Evolutionary conservation across 306 rosid genomes (phyloP).

Genomic region (Inga oerstediana): DNA sequence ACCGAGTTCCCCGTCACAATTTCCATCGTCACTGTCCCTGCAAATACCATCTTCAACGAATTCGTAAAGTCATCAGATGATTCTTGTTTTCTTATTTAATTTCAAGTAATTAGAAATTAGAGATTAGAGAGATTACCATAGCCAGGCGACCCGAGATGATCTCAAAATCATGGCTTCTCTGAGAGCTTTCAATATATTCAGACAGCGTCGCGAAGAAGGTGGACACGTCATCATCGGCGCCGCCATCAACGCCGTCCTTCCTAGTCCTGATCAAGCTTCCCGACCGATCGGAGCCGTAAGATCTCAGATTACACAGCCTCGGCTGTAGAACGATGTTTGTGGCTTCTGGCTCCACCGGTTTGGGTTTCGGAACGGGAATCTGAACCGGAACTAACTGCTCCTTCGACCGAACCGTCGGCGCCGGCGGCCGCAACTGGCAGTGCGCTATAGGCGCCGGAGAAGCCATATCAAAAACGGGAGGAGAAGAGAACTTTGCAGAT

Average conservation of each 20-base stretch:
- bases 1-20: constrained; percentile 76
- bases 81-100: neutral
- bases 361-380: constrained; percentile 43
- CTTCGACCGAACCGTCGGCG: constrained; percentile 15
- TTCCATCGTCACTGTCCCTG: constrained; percentile 70
- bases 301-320: constrained; percentile 77
- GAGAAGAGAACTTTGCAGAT: neutral
- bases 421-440: constrained; percentile 41
- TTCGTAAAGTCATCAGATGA: neutral
- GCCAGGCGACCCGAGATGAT: constrained; percentile 91
- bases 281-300: constrained; percentile 67
- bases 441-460: constrained; percentile 42
- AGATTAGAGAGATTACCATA: constrained; percentile 56
- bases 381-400: constrained; percentile 42
- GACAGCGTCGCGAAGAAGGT: constrained; percentile 76
- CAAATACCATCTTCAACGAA: constrained; percentile 69
- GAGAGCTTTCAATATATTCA: constrained; percentile 78
- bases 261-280: constrained; percentile 42
- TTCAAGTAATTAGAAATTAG: neutral
- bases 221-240: constrained; percentile 43
- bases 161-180: constrained; percentile 88
- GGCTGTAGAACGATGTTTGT: constrained; percentile 78
- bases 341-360: constrained; percentile 45
- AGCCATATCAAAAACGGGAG: constrained; percentile 38
- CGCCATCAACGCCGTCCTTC: constrained; percentile 29